Evolutionary conservation across 257 asterid genomes (phyloP).

Genomic region (Solanum sejunctum): DNA sequence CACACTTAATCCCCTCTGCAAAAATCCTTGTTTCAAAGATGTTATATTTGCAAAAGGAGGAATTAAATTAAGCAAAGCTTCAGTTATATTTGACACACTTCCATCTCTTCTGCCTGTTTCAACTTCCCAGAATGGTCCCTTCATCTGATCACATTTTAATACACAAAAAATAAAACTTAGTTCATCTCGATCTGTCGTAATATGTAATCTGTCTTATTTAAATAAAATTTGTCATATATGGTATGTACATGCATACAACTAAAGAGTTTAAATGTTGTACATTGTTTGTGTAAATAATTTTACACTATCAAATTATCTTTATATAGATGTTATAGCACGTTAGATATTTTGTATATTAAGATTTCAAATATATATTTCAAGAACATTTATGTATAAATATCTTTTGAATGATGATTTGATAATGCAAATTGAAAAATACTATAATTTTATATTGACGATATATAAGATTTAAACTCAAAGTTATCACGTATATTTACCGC

Average conservation of each 20-base stretch:
- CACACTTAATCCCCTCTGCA: slow-evolving; percentile 13
- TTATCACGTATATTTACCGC: slow-evolving; percentile 10
- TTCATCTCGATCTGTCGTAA: too few relatives aligned
- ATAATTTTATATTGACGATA: neutral
- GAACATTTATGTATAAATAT: neutral
- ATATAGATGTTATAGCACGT: neutral
- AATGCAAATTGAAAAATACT: too few relatives aligned
- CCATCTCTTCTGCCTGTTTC: slow-evolving; percentile 42
- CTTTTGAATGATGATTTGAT: neutral
- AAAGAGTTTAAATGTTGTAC: too few relatives aligned
- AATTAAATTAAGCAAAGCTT: slow-evolving; percentile 12
- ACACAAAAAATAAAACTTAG: neutral
- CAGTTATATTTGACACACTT: slow-evolving; percentile 13
- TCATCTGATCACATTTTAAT: slow-evolving; percentile 3
- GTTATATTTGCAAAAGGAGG: slow-evolving; percentile 19
- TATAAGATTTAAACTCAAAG: too few relatives aligned
- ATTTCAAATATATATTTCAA: neutral
- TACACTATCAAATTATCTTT: neutral
- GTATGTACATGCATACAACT: too few relatives aligned
- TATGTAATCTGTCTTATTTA: neutral
- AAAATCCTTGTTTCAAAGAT: slow-evolving; percentile 19
- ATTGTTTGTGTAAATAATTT: too few relatives aligned
- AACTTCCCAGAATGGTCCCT: slow-evolving; percentile 35
- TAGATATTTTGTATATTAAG: neutral
- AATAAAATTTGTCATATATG: too few relatives aligned